Conservation (phyloP, 208 protist species). For the Naegleria gruberi region DNA sequence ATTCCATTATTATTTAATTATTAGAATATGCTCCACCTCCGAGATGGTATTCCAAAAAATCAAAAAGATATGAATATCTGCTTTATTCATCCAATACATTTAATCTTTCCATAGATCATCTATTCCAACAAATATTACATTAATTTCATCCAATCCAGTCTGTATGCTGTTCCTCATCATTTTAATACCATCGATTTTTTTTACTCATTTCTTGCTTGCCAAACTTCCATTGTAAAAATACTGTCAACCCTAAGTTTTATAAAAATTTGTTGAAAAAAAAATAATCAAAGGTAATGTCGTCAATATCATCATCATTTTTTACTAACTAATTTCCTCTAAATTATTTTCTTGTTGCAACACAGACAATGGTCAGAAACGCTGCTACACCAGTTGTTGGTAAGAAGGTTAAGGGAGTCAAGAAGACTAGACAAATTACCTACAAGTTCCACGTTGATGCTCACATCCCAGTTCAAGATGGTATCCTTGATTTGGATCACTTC, state of each 20-base stretch:
- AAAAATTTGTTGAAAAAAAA: not conserved
- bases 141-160: too few relatives aligned
- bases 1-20: too few relatives aligned
- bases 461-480: conserved; percentile 50
- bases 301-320: not conserved
- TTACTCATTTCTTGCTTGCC: too few relatives aligned
- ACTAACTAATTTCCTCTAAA: not conserved
- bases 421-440: conserved; percentile 12
- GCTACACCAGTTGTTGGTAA: not conserved
- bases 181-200: too few relatives aligned
- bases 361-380: not conserved
- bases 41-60: too few relatives aligned
- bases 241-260: not conserved
- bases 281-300: not conserved
- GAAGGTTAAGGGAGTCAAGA: not conserved
- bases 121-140: too few relatives aligned
- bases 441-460: conserved; percentile 12
- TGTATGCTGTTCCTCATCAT: too few relatives aligned
- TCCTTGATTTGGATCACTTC: conserved; percentile 68
- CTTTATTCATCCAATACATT: too few relatives aligned
- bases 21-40: too few relatives aligned
- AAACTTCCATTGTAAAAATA: too few relatives aligned
- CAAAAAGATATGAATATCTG: too few relatives aligned
- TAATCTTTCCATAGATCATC: too few relatives aligned
- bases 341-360: not conserved